Conservation (phyloP, 306 rosid genomes). For the Cicer cuneatum region DNA sequence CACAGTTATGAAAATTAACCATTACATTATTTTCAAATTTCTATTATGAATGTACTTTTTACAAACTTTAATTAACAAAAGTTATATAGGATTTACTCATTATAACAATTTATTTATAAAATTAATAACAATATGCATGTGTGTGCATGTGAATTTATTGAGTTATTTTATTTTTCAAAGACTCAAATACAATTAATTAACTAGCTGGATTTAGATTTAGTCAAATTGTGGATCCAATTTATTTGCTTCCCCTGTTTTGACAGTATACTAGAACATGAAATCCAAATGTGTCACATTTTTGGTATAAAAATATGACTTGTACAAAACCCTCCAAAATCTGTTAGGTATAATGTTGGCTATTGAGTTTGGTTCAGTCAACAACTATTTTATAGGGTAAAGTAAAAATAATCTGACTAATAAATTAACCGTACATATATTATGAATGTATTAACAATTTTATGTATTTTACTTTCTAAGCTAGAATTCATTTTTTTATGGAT, state of each 20-base stretch:
- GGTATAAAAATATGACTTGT: not conserved
- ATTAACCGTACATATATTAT: not conserved
- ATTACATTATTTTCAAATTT: constrained; percentile 31
- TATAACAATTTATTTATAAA: not conserved
- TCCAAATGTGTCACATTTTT: not conserved
- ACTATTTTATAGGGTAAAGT: not conserved
- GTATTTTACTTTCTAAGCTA: too few species aligned
- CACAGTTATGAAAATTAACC: not conserved
- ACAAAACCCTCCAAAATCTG: constrained; percentile 8
- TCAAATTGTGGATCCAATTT: constrained; percentile 37
- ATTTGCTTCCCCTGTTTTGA: constrained; percentile 24
- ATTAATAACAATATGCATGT: not conserved
- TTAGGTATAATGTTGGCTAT: not conserved
- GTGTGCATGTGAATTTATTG: not conserved
- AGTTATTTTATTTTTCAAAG: not conserved
- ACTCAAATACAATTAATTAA: not conserved
- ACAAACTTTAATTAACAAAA: not conserved
- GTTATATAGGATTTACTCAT: not conserved
- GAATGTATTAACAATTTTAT: too few species aligned
- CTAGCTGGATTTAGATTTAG: not conserved
- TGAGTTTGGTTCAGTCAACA: not conserved
- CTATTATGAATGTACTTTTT: constrained; percentile 4
- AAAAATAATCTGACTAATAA: not conserved
- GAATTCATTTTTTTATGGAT: too few species aligned
- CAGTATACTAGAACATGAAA: not conserved